phyloP scores from a whole-genome alignment of 2,329 filamentous ascomycete genomes.

The Aureobasidium sp. region DNA sequence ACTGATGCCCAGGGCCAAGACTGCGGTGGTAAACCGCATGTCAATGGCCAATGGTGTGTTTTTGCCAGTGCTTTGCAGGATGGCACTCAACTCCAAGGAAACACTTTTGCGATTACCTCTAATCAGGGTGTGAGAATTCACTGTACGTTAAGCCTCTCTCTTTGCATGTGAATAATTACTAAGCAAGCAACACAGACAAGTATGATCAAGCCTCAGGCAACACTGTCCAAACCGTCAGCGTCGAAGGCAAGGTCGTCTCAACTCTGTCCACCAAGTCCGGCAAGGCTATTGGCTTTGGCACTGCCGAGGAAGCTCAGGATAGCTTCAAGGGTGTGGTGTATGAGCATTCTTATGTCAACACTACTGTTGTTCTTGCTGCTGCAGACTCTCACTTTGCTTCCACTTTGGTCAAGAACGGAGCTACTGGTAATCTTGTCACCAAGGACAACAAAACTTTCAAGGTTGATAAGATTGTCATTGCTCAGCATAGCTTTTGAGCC shows the following conservation, averaged over 20 bases:
- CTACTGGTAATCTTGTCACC: slow-evolving; percentile 8
- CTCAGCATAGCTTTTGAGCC: background rate
- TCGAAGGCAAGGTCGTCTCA: slow-evolving; percentile 31
- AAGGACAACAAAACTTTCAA: slow-evolving; percentile 10
- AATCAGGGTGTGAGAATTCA: slow-evolving; percentile 3
- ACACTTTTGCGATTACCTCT: background rate
- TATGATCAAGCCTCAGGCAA: slow-evolving; percentile 32
- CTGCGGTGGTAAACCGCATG: slow-evolving; percentile 2
- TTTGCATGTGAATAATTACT: too few species aligned
- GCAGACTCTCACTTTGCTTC: slow-evolving; percentile 29
- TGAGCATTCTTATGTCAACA: slow-evolving; percentile 24
- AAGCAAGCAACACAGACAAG: slow-evolving; percentile 21
- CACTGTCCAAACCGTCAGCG: slow-evolving; percentile 32
- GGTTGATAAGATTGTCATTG: slow-evolving; percentile 7
- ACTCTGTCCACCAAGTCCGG: slow-evolving; percentile 36
- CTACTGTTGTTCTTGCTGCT: slow-evolving; percentile 16
- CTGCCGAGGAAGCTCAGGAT: slow-evolving; percentile 35
- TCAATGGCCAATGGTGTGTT: slow-evolving; percentile 9
- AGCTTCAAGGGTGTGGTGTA: slow-evolving; percentile 32
- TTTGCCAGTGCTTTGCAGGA: slow-evolving; percentile 10
- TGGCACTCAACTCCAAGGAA: background rate
- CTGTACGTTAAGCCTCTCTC: too few species aligned
- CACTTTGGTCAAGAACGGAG: background rate
- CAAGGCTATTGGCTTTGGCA: slow-evolving; percentile 30
- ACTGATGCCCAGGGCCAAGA: background rate